Percentiles rank a stretch among this genome's conserved stretches.
Conservation (phyloP, 352 stramenopile species). For the Thalassiosira mediterranea region DNA sequence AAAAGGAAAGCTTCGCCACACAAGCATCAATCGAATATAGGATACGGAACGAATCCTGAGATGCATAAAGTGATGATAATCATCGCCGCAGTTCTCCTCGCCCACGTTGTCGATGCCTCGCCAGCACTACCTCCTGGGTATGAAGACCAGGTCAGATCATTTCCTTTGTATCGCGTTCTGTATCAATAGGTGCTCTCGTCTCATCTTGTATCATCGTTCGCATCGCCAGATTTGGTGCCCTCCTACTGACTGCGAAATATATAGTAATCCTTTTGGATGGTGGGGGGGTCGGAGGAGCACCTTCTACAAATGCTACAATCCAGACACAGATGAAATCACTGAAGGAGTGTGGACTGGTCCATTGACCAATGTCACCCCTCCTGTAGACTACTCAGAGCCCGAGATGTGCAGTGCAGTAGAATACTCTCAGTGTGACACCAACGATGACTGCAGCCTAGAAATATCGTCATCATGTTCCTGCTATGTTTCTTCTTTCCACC, state of each 20-base stretch:
- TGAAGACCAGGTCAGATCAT: constrained; percentile 2
- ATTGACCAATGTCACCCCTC: constrained; percentile 10
- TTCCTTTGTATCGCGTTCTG: neutral
- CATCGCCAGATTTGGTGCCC: neutral
- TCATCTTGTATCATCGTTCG: neutral
- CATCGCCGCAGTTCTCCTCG: too few species aligned
- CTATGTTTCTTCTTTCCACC: constrained; percentile 12
- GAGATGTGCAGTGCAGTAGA: constrained; percentile 2
- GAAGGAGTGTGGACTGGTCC: constrained; percentile 8
- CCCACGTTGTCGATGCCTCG: too few species aligned
- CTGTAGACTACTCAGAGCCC: too few species aligned
- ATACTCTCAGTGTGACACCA: constrained; percentile 6
- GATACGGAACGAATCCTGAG: too few species aligned
- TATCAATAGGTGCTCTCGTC: neutral
- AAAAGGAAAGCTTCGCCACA: too few species aligned
- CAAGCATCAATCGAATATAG: too few species aligned
- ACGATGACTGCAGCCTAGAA: neutral
- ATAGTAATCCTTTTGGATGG: neutral
- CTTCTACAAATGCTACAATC: constrained; percentile 14
- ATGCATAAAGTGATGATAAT: too few species aligned
- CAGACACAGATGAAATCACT: constrained; percentile 1
- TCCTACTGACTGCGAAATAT: constrained; percentile 1
- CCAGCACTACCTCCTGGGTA: constrained; percentile 5
- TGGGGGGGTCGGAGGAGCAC: neutral
- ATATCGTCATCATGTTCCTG: constrained; percentile 11